Conservation (phyloP, 805 yeast genomes). For the Candida sphagnicola region DNA sequence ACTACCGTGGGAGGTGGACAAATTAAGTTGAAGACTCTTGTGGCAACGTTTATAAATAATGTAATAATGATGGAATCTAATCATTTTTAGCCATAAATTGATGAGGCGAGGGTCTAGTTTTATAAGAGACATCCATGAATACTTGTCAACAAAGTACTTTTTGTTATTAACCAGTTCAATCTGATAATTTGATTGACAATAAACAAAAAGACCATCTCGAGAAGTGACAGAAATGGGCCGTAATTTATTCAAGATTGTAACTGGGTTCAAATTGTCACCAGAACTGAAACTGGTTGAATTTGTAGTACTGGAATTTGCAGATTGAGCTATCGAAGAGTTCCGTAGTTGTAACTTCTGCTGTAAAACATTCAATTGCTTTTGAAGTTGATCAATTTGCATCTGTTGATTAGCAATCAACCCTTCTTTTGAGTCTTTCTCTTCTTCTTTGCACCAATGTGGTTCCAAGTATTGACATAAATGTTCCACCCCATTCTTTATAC, state of each 20-base stretch:
- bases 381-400: conserved; percentile 28
- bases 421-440: conserved; percentile 12
- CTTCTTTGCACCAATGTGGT: conserved; percentile 31
- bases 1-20: neutral
- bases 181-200: conserved; percentile 3
- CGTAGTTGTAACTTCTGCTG: conserved; percentile 11
- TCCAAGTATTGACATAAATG: conserved; percentile 38
- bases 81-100: conserved; percentile 37
- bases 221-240: conserved; percentile 3
- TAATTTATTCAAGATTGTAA: conserved; percentile 2
- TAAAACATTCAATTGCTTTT: conserved; percentile 21
- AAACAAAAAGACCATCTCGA: conserved; percentile 2
- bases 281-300: neutral
- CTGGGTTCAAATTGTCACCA: neutral
- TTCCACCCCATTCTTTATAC: conserved; percentile 36
- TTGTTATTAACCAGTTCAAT: conserved; percentile 2
- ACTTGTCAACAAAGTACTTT: conserved; percentile 17
- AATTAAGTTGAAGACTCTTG: conserved; percentile 7
- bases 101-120: conserved; percentile 38
- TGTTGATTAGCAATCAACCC: conserved; percentile 21
- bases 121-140: conserved; percentile 37
- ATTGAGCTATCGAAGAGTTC: too few relatives aligned
- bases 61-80: conserved; percentile 37
- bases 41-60: conserved; percentile 27
- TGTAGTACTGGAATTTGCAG: too few relatives aligned